These are phyloP conservation scores for Calonectria pseudoreteaudii DNA, from an alignment of 2,329 filamentous ascomycete genomes.

Conservation along the genomic window DNA sequence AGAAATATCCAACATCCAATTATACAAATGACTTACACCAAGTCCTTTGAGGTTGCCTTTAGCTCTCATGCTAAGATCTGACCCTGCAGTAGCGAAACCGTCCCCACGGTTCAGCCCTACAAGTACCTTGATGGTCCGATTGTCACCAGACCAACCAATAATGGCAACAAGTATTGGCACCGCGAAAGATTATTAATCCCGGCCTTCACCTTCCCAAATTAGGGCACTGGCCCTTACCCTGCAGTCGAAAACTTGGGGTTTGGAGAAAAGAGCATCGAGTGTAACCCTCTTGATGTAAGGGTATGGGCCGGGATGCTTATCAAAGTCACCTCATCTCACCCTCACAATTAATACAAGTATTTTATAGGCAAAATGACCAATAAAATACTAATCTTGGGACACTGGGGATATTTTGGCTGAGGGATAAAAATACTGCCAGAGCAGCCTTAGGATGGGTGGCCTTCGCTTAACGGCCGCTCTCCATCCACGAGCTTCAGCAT, in stretches of 20 bases:
- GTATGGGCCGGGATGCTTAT: neutral
- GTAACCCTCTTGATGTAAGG: neutral
- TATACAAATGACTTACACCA: neutral
- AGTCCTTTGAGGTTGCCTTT: neutral
- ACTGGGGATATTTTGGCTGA: neutral
- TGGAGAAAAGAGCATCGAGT: neutral
- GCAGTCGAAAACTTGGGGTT: neutral
- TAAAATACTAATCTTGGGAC: neutral
- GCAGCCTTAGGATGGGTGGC: too few relatives aligned
- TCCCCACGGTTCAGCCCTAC: neutral
- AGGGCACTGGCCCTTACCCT: neutral
- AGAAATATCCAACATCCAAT: neutral
- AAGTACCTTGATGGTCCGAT: neutral
- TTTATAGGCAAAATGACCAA: neutral
- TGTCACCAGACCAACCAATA: neutral
- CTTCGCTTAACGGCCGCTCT: too few relatives aligned
- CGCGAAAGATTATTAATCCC: neutral
- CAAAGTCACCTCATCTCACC: neutral
- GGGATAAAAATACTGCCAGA: neutral
- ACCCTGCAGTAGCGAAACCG: neutral
- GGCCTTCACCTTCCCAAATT: neutral
- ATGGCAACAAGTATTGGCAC: neutral
- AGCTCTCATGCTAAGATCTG: conserved; percentile 4
- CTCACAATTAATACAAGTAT: neutral
- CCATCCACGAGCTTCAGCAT: too few relatives aligned